phyloP scores from a whole-genome alignment of 2,329 filamentous ascomycete species.

The Clonostachys rhizophaga region DNA sequence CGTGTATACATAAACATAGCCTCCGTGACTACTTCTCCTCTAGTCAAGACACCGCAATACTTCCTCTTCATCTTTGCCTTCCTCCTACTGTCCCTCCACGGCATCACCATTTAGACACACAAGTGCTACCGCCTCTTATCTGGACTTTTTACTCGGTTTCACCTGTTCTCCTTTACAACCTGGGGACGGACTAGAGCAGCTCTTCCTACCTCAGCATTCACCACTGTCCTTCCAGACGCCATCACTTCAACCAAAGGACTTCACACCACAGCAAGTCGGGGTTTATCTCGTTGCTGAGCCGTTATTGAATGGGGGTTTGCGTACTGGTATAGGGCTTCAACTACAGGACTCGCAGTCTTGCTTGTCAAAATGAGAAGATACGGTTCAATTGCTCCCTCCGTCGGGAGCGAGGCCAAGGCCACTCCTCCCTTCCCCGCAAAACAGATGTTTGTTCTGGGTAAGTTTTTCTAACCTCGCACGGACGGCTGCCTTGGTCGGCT shows the following conservation, averaged over 20 bases:
- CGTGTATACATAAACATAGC: too few species aligned
- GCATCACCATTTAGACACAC: not conserved
- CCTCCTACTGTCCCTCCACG: not conserved
- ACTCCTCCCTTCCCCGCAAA: slow-evolving; percentile 28
- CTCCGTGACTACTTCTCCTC: too few species aligned
- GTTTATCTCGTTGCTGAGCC: not conserved
- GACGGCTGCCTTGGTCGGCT: not conserved
- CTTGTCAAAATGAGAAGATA: not conserved
- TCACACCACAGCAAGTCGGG: too few species aligned
- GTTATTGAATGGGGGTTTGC: not conserved
- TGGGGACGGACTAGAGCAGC: not conserved
- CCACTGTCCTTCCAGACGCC: not conserved
- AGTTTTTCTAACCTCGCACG: slow-evolving; percentile 9
- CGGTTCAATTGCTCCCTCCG: slow-evolving; percentile 4
- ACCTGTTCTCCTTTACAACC: too few species aligned
- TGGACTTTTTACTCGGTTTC: not conserved
- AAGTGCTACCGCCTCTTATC: not conserved
- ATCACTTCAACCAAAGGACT: not conserved
- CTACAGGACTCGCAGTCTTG: not conserved
- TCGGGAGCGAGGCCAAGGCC: slow-evolving; percentile 10
- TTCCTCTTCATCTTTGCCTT: not conserved
- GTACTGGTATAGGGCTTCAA: too few species aligned
- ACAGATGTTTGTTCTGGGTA: slow-evolving; percentile 51
- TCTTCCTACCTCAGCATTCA: not conserved
- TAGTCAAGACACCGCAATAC: too few species aligned